Evolutionary conservation across 2,329 filamentous ascomycete species (phyloP).

Genomic region (Verticillium albo-atrum): DNA sequence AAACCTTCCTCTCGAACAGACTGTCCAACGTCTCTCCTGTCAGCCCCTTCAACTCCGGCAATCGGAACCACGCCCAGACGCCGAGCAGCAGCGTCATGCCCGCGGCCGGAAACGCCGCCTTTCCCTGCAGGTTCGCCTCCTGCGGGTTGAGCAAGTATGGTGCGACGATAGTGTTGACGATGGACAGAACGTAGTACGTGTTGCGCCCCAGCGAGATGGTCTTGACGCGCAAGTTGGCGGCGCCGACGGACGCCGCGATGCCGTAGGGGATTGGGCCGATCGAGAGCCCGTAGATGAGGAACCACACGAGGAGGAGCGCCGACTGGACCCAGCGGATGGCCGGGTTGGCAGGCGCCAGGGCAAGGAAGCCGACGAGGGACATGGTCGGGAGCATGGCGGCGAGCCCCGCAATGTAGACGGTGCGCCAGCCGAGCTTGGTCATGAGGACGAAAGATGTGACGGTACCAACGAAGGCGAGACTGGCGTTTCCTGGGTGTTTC

Average conservation of each 20-base stretch:
- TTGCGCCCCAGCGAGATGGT: slow-evolving; percentile 40
- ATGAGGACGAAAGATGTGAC: slow-evolving; percentile 39
- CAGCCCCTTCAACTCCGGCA: slow-evolving; percentile 34
- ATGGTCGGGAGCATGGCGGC: slow-evolving; percentile 29
- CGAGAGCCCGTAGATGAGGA: slow-evolving; percentile 35
- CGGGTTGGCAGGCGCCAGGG: slow-evolving; percentile 34
- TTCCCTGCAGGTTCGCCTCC: slow-evolving; percentile 41
- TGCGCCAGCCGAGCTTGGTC: slow-evolving; percentile 34
- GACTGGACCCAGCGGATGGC: slow-evolving; percentile 34
- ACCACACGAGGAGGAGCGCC: slow-evolving; percentile 31
- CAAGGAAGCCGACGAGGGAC: slow-evolving; percentile 36
- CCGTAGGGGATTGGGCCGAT: slow-evolving; percentile 40
- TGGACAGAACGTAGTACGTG: slow-evolving; percentile 33
- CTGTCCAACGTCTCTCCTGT: not conserved
- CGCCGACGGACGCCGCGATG: slow-evolving; percentile 37
- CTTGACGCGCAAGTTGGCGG: slow-evolving; percentile 40
- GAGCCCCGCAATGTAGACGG: slow-evolving; percentile 36
- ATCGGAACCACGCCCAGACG: slow-evolving; percentile 34
- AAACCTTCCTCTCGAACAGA: not conserved
- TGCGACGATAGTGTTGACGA: slow-evolving; percentile 31
- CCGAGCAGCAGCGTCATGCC: slow-evolving; percentile 36
- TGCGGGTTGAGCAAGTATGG: slow-evolving; percentile 30
- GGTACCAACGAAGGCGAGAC: slow-evolving; percentile 37
- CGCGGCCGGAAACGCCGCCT: slow-evolving; percentile 39
- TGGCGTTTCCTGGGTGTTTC: slow-evolving; percentile 31